Evolutionary conservation across 805 yeast species (phyloP), one percentile per base, ranked within the genome.

Genomic region (Barnettozyma salicaria): DNA sequence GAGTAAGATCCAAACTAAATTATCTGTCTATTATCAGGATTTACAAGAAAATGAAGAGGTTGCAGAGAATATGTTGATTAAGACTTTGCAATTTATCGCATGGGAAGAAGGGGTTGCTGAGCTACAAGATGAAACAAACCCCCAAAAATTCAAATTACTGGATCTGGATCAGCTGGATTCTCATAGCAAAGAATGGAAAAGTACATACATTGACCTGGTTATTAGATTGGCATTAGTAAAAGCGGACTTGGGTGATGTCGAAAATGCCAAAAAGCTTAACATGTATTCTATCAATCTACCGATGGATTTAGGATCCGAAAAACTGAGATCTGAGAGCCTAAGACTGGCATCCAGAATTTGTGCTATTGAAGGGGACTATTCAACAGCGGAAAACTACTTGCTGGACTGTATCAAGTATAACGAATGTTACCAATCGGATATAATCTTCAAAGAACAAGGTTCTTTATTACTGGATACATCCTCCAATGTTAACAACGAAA

Each of bases 21-120:
- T 58, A 6, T 71, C 69, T 18, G 47, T 68, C 5, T 65, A 61
- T 27, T 56, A 62, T 31, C 72, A 68, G 36, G 55, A 58, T 30
- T 49, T 64, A 6, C 53, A 49, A 14, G 50, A 57, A 22, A 55
- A 64, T 30, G 58, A 55, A 8, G 38, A 41, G 6, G 42, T 42
- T 12, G 72, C 72, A 1, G 60, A 65, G 44, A 42, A 48, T 13
- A 53, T 57, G 14, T 59, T 67, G 32, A 49, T 49, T 9, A 53
- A 49, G 5, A 45, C 61, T 18, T 39, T 68, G 19, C 52, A 59
- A 35, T 34, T 30, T 7, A 39, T 65, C 16, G 64, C 64, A 4
- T 46, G 45, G 26, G 56, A 49, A 1, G 56, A 60, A 36, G 61
- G 63, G 4, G 22, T 54, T 1, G 43, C 49, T 13, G 46, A 49